phyloP scores from a whole-genome alignment of 495 filamentous ascomycete species.

The Polyplosphaeria fusca region DNA sequence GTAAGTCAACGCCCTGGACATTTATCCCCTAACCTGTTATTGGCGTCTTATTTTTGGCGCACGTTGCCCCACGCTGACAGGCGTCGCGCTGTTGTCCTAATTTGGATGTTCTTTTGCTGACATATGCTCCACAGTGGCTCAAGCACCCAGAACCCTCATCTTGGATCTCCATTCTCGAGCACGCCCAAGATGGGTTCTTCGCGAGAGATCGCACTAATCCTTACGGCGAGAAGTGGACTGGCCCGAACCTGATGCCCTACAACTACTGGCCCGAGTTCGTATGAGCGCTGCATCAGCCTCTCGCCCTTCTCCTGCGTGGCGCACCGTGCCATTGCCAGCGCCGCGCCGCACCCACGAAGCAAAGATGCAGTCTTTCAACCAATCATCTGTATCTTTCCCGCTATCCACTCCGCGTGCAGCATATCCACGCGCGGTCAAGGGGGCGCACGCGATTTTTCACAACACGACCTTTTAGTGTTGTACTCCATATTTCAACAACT shows the following conservation, averaged over 20 bases:
- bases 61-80: constrained; percentile 25
- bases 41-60: not conserved
- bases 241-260: constrained; percentile 42
- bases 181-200: constrained; percentile 57
- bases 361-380: too few relatives aligned
- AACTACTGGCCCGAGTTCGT: constrained; percentile 42
- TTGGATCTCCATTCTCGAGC: constrained; percentile 54
- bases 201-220: constrained; percentile 46
- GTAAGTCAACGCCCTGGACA: constrained; percentile 37
- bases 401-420: too few relatives aligned
- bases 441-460: too few relatives aligned
- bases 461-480: too few relatives aligned
- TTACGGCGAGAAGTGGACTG: constrained; percentile 55
- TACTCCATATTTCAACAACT: too few relatives aligned
- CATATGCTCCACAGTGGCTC: constrained; percentile 42
- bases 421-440: too few relatives aligned
- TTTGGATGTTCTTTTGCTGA: too few relatives aligned
- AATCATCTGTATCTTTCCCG: too few relatives aligned
- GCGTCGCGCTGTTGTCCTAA: too few relatives aligned
- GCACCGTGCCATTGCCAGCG: too few relatives aligned
- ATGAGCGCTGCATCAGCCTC: constrained; percentile 24
- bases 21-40: not conserved
- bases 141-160: constrained; percentile 57
- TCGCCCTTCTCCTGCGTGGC: too few relatives aligned
- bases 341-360: too few relatives aligned